Evolutionary conservation across 2,329 filamentous ascomycete genomes (phyloP), one percentile per base, ranked within the genome.

Genomic region (Penicillium verrucosum): DNA sequence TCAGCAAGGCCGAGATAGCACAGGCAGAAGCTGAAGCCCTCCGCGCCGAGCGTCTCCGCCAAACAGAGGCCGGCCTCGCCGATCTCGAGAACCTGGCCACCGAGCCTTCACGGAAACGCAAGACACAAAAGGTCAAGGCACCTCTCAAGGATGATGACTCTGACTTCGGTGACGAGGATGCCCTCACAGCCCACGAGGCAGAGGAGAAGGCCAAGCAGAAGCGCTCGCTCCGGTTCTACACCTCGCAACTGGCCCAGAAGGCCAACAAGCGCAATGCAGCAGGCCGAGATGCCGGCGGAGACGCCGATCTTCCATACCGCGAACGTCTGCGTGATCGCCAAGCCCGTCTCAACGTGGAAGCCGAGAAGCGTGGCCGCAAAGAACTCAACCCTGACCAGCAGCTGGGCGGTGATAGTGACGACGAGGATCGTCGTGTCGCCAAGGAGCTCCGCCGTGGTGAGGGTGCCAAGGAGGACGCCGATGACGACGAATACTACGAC

Each of bases 171-270:
- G 94, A 99, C 68, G 92, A 96, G 72, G 88, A 90, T 16, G 78
- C 81, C 4, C 83, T 97, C 57, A 90, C 92, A 52, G 85, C 87
- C 11, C 83, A 86, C 59, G 86, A 93, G 59, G 88, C 90, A 0
- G 89, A 89, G 41, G 90, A 96, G 68, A 99, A 99, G 77, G 89
- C 88, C 0, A 84, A 85, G 58, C 89, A 89, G 74, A 96, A 94
- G 81, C 96, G 95, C 81, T 91, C 86, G 62, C 83, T 99, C 56
- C 89, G 92, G 60, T 99, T 99, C 81, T 99, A 99, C 82, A 97
- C 95, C 2, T 96, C 92, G 3, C 94, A 99, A 73, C 94, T 99
- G 63, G 89, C 90, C 29, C 93, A 97, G 73, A 97, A 97, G 77
- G 86, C 90, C 55, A 96, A 91, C 78, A 92, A 90, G 72, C 90